Conservation (phyloP, 352 stramenopile species). For the Phytophthora sp. region DNA sequence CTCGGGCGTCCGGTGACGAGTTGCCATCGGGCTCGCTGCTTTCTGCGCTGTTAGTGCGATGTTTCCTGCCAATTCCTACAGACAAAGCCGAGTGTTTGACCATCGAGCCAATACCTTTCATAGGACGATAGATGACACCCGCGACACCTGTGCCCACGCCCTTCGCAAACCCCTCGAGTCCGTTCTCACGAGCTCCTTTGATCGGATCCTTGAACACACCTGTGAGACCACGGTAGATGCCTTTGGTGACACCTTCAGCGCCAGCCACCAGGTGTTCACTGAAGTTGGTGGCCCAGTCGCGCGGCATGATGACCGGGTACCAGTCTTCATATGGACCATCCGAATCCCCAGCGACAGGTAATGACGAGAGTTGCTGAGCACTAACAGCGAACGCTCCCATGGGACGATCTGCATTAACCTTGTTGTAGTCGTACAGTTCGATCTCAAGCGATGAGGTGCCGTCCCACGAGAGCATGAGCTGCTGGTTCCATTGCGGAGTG, state of each 20-base stretch:
- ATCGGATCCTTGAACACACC: constrained; percentile 84
- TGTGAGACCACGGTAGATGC: constrained; percentile 74
- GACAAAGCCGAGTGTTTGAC: constrained; percentile 78
- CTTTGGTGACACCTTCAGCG: constrained; percentile 70
- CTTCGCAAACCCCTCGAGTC: constrained; percentile 77
- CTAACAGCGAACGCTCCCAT: constrained; percentile 73
- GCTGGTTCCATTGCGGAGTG: constrained; percentile 71
- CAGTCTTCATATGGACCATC: constrained; percentile 46
- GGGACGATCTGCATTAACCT: constrained; percentile 58
- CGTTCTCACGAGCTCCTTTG: constrained; percentile 73
- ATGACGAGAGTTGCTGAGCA: constrained; percentile 40
- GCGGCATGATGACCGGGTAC: constrained; percentile 66
- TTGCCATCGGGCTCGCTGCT: constrained; percentile 41
- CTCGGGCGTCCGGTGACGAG: constrained; percentile 17
- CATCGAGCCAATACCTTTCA: constrained; percentile 77
- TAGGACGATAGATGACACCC: constrained; percentile 73
- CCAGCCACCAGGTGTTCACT: constrained; percentile 83
- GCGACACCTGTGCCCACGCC: constrained; percentile 72
- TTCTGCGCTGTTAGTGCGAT: constrained; percentile 31
- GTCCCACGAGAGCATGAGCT: constrained; percentile 83
- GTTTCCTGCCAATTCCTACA: constrained; percentile 63
- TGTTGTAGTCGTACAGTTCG: constrained; percentile 81
- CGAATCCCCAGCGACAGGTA: constrained; percentile 31
- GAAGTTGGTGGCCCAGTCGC: constrained; percentile 79
- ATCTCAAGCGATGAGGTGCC: constrained; percentile 64